Conservation (phyloP, 352 stramenopile genomes). For the Globisporangium nodosum region DNA sequence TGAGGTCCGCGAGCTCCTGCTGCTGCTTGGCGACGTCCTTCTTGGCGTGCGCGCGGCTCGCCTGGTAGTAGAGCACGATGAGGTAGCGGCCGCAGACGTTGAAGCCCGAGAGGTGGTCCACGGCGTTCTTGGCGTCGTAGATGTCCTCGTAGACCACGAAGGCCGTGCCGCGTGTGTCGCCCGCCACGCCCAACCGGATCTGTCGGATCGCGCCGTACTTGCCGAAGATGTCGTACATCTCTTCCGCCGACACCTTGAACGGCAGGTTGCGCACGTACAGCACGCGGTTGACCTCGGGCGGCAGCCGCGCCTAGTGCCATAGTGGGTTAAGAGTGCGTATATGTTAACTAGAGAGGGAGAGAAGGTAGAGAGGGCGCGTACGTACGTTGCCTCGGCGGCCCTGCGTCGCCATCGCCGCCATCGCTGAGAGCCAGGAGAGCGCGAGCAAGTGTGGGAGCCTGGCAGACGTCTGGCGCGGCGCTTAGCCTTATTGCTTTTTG, state of each 20-base stretch:
- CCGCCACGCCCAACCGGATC: slow-evolving; percentile 90
- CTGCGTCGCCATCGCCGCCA: slow-evolving; percentile 49
- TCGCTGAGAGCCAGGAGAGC: neutral
- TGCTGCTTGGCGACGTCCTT: slow-evolving; percentile 70
- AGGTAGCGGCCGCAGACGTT: slow-evolving; percentile 98
- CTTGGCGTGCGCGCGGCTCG: slow-evolving; percentile 75
- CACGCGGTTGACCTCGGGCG: slow-evolving; percentile 98
- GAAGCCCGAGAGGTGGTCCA: slow-evolving; percentile 98
- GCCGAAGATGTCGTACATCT: slow-evolving; percentile 99
- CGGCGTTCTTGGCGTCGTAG: slow-evolving; percentile 98
- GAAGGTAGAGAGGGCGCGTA: neutral
- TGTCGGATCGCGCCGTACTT: slow-evolving; percentile 99
- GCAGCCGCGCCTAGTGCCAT: slow-evolving; percentile 76
- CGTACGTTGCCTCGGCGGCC: slow-evolving; percentile 60
- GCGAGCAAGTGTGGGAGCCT: too few species aligned
- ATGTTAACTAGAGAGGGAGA: neutral
- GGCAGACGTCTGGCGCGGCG: too few species aligned
- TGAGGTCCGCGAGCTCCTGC: slow-evolving; percentile 77
- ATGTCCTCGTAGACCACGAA: slow-evolving; percentile 99
- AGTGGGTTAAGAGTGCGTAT: neutral
- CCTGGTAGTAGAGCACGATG: slow-evolving; percentile 99
- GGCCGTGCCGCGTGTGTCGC: slow-evolving; percentile 95
- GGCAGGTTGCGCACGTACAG: slow-evolving; percentile 97
- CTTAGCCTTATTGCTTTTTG: too few species aligned
- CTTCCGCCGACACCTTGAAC: slow-evolving; percentile 98